Base-by-base conservation (phyloP, 2,329 filamentous ascomycete genomes). In the Diaporthe eres region DNA sequence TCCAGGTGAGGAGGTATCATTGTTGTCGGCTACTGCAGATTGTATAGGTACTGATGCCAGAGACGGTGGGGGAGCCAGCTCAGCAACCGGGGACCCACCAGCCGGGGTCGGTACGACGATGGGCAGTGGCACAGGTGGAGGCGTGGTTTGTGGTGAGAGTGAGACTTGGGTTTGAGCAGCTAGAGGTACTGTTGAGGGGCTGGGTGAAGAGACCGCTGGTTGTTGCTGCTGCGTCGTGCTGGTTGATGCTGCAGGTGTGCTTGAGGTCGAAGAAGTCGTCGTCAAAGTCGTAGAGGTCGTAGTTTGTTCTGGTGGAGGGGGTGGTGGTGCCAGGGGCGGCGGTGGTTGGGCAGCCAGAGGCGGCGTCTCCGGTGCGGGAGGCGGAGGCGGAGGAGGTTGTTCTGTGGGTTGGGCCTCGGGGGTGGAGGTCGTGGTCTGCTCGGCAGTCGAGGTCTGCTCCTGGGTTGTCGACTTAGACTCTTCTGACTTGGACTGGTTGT, bases 401-500 rank as follows among this genome's bases (percentile, higher is more conserved):
- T 42, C 31, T 10, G 72, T 55, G 4, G 60, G 44, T 19, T 70
- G 42, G 6, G 67, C 53, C 12, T 42, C 25, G 5, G 74, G 39
- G 15, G 57, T 19, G 19, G 53, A 47, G 15, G 73, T 39, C 8
- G 72, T 68, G 5, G 55, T 51, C 39, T 61, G 70, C 4, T 63
- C 37, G 3, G 72, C 2, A 17, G 72, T 60, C 28, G 65, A 68
- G 22, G 65, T 68, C 47, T 53, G 47, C 65, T 53, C 65, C n/a
- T 68, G 31, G 4, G 65, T 53, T 8, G 47, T 68, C 15, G 65
- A 68, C 13, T 15, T 68, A 1, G 65, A 53, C 31, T 68, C 44
- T 44, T 68, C 63, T 7, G 47, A 68, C 65, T 68, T 68, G 31
- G 65, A 68, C 47, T 53, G 47, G 31, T 68, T 68, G 63, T 68